phyloP scores from a whole-genome alignment of 108 stramenopile genomes.

The Bacterosira constricta region DNA sequence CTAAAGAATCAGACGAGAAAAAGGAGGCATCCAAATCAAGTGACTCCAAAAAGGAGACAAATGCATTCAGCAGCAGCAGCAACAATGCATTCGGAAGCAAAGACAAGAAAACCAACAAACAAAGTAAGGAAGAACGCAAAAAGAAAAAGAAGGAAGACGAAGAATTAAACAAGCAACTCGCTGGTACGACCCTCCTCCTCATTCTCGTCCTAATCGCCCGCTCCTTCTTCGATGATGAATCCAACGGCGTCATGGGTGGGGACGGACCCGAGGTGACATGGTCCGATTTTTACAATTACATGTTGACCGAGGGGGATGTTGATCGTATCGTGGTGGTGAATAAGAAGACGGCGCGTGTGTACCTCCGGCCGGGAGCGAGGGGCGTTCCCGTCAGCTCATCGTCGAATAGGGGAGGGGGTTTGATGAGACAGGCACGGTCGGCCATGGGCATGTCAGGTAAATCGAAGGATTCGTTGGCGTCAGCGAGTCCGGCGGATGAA shows the following conservation, averaged over 20 bases:
- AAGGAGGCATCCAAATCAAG: background rate
- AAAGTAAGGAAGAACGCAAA: conserved; percentile 45
- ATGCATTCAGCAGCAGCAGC: background rate
- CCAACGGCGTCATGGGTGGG: conserved; percentile 15
- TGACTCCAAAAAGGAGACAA: background rate
- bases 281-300: conserved; percentile 84
- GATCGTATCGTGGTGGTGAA: conserved; percentile 93
- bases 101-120: conserved; percentile 38
- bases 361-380: conserved; percentile 59
- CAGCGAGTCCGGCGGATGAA: background rate
- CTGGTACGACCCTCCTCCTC: conserved; percentile 52
- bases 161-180: conserved; percentile 67
- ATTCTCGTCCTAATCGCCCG: conserved; percentile 63
- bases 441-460: background rate
- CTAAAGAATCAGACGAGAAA: conserved; percentile 24
- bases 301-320: conserved; percentile 86
- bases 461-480: background rate
- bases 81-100: conserved; percentile 39
- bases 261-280: conserved; percentile 88
- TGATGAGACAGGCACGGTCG: background rate
- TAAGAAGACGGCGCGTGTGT: conserved; percentile 79
- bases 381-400: conserved; percentile 44
- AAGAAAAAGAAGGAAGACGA: conserved; percentile 44
- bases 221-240: conserved; percentile 57
- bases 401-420: background rate